Percentiles rank a stretch among this genome's conserved stretches.
Evolutionary conservation across 257 asterid genomes (phyloP).

Genomic region (Handroanthus guayacan): DNA sequence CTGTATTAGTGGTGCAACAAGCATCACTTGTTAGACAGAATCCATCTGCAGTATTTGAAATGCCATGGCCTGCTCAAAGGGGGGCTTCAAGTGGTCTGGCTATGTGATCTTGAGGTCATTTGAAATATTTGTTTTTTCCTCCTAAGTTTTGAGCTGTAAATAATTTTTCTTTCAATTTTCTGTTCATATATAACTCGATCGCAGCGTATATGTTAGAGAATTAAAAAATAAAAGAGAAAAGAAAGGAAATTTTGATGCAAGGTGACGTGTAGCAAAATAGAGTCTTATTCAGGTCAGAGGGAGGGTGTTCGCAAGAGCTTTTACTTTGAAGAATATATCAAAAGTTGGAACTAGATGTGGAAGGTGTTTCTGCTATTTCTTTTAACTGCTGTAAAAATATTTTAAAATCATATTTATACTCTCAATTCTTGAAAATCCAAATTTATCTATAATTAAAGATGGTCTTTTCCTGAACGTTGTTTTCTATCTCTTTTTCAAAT

Average conservation of each 20-base stretch:
- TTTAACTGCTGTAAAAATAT: too few relatives aligned
- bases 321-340: too few relatives aligned
- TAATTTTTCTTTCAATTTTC: background rate
- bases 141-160: background rate
- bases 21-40: slow-evolving; percentile 6
- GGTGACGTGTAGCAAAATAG: too few relatives aligned
- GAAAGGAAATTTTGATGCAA: background rate
- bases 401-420: too few relatives aligned
- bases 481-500: too few relatives aligned
- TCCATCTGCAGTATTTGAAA: slow-evolving; percentile 16
- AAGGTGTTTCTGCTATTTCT: too few relatives aligned
- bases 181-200: background rate
- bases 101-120: background rate
- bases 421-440: too few relatives aligned
- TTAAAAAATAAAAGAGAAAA: background rate
- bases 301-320: too few relatives aligned
- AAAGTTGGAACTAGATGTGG: too few relatives aligned
- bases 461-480: too few relatives aligned
- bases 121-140: background rate
- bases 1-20: slow-evolving; percentile 54
- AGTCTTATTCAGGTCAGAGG: too few relatives aligned
- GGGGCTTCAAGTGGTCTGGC: background rate
- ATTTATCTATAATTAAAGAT: too few relatives aligned
- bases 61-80: slow-evolving; percentile 5
- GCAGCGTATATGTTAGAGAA: background rate